Percentiles rank a stretch among this genome's conserved stretches.
These are phyloP conservation scores for Wickerhamomyces chaumierensis DNA, from an alignment of 805 yeast species.

Conservation along the genomic window DNA sequence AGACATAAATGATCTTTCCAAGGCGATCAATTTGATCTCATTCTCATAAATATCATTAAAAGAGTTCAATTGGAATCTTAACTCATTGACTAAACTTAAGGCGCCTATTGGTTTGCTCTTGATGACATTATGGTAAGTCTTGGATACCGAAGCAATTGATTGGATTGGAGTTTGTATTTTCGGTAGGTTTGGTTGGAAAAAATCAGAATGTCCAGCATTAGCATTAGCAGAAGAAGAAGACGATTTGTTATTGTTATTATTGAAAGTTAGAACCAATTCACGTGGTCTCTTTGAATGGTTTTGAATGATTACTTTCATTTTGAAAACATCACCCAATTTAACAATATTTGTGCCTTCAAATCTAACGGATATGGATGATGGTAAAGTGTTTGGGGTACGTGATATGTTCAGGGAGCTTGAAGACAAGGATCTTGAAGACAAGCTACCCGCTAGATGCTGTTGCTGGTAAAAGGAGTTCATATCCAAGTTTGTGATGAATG, in stretches of 20 bases:
- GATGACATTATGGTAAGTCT: slow-evolving; percentile 25
- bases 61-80: slow-evolving; percentile 42
- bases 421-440: background rate
- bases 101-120: slow-evolving; percentile 42
- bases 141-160: slow-evolving; percentile 18
- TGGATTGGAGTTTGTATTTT: slow-evolving; percentile 14
- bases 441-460: too few relatives aligned
- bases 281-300: slow-evolving; percentile 43
- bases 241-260: slow-evolving; percentile 1
- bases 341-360: slow-evolving; percentile 55
- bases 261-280: slow-evolving; percentile 36
- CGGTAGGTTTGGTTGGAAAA: slow-evolving; percentile 14
- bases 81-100: slow-evolving; percentile 52
- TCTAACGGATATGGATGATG: slow-evolving; percentile 33
- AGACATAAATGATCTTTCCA: slow-evolving; percentile 21
- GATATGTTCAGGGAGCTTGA: slow-evolving; percentile 1
- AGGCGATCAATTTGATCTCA: slow-evolving; percentile 46
- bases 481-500: slow-evolving; percentile 10
- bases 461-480: slow-evolving; percentile 4
- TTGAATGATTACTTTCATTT: slow-evolving; percentile 56
- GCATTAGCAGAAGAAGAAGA: too few relatives aligned
- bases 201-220: slow-evolving; percentile 6
- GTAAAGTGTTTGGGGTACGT: slow-evolving; percentile 2
- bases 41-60: slow-evolving; percentile 56
- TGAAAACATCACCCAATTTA: slow-evolving; percentile 45